Percentiles rank a stretch among this genome's conserved stretches.
Conservation (phyloP, 371 early-diverging fungal species). For the Blakeslea trispora region DNA sequence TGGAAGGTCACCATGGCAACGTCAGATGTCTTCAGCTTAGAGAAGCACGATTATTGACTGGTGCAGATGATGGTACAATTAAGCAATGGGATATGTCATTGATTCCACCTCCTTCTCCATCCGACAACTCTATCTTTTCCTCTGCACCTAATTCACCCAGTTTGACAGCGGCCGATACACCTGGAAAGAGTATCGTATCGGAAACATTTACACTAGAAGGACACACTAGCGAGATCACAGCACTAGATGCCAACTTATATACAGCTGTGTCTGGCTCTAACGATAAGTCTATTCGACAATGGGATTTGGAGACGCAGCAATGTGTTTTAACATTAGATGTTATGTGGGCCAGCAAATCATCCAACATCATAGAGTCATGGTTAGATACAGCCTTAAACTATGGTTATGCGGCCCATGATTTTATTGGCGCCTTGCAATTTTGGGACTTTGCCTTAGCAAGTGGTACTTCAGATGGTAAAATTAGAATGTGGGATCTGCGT, state of each 20-base stretch:
- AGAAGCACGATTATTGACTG: constrained; percentile 68
- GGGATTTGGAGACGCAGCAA: constrained; percentile 83
- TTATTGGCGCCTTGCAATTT: constrained; percentile 78
- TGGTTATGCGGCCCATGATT: constrained; percentile 51
- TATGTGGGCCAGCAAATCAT: constrained; percentile 62
- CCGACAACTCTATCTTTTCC: constrained; percentile 27
- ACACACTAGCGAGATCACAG: constrained; percentile 56
- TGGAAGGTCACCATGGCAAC: constrained; percentile 63
- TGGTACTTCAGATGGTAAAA: constrained; percentile 84
- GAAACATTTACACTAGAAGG: constrained; percentile 52
- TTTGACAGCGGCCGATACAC: constrained; percentile 20
- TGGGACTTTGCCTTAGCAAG: constrained; percentile 82
- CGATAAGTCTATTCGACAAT: constrained; percentile 88
- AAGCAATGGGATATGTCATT: constrained; percentile 82
- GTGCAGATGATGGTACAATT: constrained; percentile 79
- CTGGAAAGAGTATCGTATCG: constrained; percentile 27
- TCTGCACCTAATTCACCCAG: constrained; percentile 38
- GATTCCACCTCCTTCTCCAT: constrained; percentile 35
- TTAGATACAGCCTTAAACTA: constrained; percentile 29
- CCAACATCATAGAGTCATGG: constrained; percentile 25
- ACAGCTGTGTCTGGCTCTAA: constrained; percentile 77
- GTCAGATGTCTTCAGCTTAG: constrained; percentile 74
- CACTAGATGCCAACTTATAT: constrained; percentile 49
- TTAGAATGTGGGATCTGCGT: constrained; percentile 88
- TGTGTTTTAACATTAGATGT: constrained; percentile 68